These are phyloP conservation scores for Fusarium brachygibbosum DNA, from an alignment of 2,329 filamentous ascomycete species.

Conservation along the genomic window DNA sequence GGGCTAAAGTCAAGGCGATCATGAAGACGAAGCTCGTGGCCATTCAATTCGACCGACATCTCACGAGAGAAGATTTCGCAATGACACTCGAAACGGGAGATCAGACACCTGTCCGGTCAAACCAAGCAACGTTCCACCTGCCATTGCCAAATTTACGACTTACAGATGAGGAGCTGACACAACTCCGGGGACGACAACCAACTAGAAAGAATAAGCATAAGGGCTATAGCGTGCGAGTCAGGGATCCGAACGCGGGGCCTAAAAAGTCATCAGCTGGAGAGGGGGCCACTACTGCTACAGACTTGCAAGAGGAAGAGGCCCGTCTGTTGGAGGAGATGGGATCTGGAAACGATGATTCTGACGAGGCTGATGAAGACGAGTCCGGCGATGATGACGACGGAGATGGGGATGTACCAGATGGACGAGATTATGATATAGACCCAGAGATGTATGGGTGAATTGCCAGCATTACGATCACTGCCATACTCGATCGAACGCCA, in stretches of 20 bases:
- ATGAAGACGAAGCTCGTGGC: constrained; percentile 88
- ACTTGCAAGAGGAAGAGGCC: constrained; percentile 46
- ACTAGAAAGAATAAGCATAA: constrained; percentile 55
- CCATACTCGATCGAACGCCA: not conserved
- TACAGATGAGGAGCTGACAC: constrained; percentile 54
- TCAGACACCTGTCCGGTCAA: constrained; percentile 51
- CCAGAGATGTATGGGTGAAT: constrained; percentile 5
- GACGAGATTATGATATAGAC: constrained; percentile 1
- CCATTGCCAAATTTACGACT: constrained; percentile 55
- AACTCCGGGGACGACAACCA: constrained; percentile 53
- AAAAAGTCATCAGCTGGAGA: constrained; percentile 37
- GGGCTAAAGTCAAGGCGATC: constrained; percentile 86
- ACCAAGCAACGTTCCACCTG: constrained; percentile 51
- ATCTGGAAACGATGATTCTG: constrained; percentile 48
- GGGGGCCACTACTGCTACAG: constrained; percentile 28
- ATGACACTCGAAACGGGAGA: constrained; percentile 54
- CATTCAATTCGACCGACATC: constrained; percentile 68
- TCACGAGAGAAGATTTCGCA: constrained; percentile 58
- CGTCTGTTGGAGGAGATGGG: constrained; percentile 44
- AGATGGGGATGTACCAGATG: constrained; percentile 32
- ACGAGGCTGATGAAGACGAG: constrained; percentile 50
- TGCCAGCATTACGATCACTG: not conserved
- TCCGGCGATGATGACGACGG: constrained; percentile 47
- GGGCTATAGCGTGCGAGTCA: constrained; percentile 54
- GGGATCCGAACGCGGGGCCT: constrained; percentile 41